phyloP scores from a whole-genome alignment of 768 basidiomycete species.

The Rhodotorula kratochvilovae region DNA sequence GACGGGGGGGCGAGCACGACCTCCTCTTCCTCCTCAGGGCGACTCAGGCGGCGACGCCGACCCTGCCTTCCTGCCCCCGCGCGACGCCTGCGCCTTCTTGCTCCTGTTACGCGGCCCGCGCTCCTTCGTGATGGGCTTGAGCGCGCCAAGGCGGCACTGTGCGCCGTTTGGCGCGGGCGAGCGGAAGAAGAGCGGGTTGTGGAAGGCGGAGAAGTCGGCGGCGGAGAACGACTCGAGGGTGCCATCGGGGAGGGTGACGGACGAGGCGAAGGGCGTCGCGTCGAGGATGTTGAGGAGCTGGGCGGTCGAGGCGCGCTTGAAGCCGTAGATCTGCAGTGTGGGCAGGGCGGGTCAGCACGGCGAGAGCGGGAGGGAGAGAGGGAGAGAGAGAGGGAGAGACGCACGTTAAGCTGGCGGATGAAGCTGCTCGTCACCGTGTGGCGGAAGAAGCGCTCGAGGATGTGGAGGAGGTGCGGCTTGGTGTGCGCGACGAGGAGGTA shows the following conservation, averaged over 20 bases:
- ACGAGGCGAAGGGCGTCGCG: not conserved
- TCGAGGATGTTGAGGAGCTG: slow-evolving; percentile 33
- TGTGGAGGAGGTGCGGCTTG: slow-evolving; percentile 28
- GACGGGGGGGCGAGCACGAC: too few relatives aligned
- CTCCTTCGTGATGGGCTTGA: slow-evolving; percentile 35
- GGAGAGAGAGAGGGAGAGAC: not conserved
- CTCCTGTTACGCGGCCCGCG: slow-evolving; percentile 19
- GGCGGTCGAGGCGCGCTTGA: slow-evolving; percentile 34
- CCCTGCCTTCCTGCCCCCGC: not conserved
- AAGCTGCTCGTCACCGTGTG: slow-evolving; percentile 28
- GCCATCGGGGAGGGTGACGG: slow-evolving; percentile 2
- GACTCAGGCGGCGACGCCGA: too few relatives aligned
- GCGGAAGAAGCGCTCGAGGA: slow-evolving; percentile 34
- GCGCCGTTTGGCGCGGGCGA: not conserved
- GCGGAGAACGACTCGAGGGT: slow-evolving; percentile 24
- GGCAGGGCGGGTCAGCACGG: not conserved
- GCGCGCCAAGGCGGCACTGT: slow-evolving; percentile 11
- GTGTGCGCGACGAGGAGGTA: slow-evolving; percentile 36
- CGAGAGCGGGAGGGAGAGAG: not conserved
- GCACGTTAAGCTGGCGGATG: slow-evolving; percentile 34
- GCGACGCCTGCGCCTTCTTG: slow-evolving; percentile 14
- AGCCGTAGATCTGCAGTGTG: slow-evolving; percentile 31
- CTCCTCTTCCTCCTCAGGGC: too few relatives aligned
- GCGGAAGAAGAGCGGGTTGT: slow-evolving; percentile 27
- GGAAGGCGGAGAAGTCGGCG: slow-evolving; percentile 31